phyloP scores from a whole-genome alignment of 768 basidiomycete genomes.

The Pisolithus marmoratus region DNA sequence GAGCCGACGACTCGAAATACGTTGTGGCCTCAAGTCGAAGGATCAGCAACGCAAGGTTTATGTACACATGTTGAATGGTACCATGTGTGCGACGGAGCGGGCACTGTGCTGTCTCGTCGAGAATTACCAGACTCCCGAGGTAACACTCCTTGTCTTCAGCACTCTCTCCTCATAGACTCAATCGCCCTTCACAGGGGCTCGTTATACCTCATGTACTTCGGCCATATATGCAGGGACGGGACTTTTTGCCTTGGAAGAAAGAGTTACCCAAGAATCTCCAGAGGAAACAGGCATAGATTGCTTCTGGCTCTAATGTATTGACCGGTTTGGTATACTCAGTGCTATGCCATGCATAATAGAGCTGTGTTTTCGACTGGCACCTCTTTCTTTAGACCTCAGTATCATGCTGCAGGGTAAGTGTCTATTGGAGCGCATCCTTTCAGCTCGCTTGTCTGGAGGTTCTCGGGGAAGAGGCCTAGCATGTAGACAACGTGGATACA shows the following conservation, averaged over 20 bases:
- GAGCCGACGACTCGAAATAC: slow-evolving; percentile 86
- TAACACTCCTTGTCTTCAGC: slow-evolving; percentile 32
- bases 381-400: not conserved
- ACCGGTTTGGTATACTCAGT: not conserved
- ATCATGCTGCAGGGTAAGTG: too few relatives aligned
- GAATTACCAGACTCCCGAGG: slow-evolving; percentile 95
- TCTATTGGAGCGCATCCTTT: not conserved
- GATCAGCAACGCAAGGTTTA: slow-evolving; percentile 90
- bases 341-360: not conserved
- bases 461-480: too few relatives aligned
- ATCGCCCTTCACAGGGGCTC: slow-evolving; percentile 57
- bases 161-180: not conserved
- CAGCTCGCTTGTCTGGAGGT: not conserved
- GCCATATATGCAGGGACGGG: slow-evolving; percentile 94
- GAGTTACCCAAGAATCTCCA: slow-evolving; percentile 74
- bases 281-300: slow-evolving; percentile 53
- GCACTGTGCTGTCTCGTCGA: slow-evolving; percentile 97
- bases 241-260: slow-evolving; percentile 82
- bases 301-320: not conserved
- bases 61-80: slow-evolving; percentile 99
- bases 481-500: too few relatives aligned
- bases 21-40: slow-evolving; percentile 86
- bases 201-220: slow-evolving; percentile 84
- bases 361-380: not conserved
- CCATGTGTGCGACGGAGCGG: slow-evolving; percentile 94